phyloP scores from a whole-genome alignment of 2,329 filamentous ascomycete genomes.

The Alternaria panax region DNA sequence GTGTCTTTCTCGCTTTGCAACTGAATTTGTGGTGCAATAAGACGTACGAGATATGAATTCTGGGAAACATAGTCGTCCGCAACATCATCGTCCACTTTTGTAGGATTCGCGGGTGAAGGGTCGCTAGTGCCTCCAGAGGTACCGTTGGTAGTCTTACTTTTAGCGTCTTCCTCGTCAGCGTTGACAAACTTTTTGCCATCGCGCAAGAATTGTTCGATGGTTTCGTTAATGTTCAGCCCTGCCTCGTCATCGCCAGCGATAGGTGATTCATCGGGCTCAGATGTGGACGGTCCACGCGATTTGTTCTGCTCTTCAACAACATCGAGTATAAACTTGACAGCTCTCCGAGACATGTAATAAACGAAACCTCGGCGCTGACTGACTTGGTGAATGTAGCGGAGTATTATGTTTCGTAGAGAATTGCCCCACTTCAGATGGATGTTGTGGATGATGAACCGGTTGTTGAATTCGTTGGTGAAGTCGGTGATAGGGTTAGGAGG shows the following conservation, averaged over 20 bases:
- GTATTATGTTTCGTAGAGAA: constrained; percentile 89
- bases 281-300: constrained; percentile 52
- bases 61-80: constrained; percentile 87
- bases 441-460: constrained; percentile 97
- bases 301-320: constrained; percentile 94
- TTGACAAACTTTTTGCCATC: constrained; percentile 85
- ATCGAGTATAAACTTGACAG: constrained; percentile 97
- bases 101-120: constrained; percentile 24
- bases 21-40: constrained; percentile 98
- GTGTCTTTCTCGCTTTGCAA: constrained; percentile 98
- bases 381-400: constrained; percentile 97
- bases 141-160: constrained; percentile 5
- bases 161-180: constrained; percentile 65
- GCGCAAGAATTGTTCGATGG: constrained; percentile 82
- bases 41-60: constrained; percentile 90
- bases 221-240: constrained; percentile 76
- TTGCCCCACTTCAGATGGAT: constrained; percentile 99
- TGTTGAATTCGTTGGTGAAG: constrained; percentile 94
- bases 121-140: constrained; percentile 11
- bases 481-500: constrained; percentile 72
- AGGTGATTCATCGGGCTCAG: constrained; percentile 37
- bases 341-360: constrained; percentile 94
- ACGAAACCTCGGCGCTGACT: constrained; percentile 95
- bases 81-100: constrained; percentile 64
- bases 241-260: constrained; percentile 62